phyloP scores from a whole-genome alignment of 768 basidiomycete species.

The Xerocomellus amylosporus region DNA sequence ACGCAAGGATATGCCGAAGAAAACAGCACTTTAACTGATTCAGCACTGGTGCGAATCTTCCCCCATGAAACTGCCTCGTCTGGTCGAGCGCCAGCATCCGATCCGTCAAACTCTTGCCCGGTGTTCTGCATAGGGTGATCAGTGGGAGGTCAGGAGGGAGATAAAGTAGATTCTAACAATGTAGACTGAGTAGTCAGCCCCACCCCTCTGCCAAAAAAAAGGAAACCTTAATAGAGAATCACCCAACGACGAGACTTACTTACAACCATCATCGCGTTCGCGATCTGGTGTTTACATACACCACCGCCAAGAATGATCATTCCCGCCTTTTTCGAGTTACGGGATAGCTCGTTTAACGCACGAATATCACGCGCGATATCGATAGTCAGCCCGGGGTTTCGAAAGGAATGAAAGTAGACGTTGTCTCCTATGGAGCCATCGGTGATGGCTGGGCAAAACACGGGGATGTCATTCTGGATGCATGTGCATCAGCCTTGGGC shows the following conservation, averaged over 20 bases:
- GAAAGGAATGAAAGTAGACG: background rate
- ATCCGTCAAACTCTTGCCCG: background rate
- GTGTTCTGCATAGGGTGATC: background rate
- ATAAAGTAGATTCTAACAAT: background rate
- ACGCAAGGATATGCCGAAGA: background rate
- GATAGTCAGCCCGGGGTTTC: background rate
- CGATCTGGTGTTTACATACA: background rate
- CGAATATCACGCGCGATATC: background rate
- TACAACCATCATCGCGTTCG: background rate
- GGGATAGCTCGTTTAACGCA: background rate
- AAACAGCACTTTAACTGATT: background rate
- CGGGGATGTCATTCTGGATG: background rate
- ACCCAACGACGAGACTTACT: background rate
- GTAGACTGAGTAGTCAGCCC: background rate
- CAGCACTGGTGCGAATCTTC: background rate
- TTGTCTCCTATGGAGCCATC: background rate
- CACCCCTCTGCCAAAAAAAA: background rate
- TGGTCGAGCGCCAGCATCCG: background rate
- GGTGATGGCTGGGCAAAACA: background rate
- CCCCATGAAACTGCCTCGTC: background rate
- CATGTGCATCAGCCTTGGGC: background rate
- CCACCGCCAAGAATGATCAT: background rate
- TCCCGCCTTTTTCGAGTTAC: background rate
- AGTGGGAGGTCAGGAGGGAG: background rate
- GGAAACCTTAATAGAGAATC: background rate